These are phyloP conservation scores for Lichtheimia hyalospora DNA, from an alignment of 371 early-diverging fungal genomes.

Conservation along the genomic window DNA sequence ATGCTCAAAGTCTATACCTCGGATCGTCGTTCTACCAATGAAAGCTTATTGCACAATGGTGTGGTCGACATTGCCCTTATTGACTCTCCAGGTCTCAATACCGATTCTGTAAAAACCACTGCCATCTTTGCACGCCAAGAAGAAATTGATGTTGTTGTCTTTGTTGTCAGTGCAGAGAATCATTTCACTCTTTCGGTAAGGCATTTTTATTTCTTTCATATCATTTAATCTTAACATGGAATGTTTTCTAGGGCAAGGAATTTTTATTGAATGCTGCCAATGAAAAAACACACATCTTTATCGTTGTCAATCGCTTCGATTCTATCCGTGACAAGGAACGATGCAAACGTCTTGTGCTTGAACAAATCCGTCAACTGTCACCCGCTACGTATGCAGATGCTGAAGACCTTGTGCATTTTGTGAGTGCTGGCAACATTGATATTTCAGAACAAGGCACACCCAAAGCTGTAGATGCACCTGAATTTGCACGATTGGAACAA, in stretches of 20 bases:
- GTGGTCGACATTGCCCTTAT: constrained; percentile 93
- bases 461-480: constrained; percentile 44
- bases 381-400: constrained; percentile 92
- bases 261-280: constrained; percentile 93
- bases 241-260: constrained; percentile 83
- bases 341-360: constrained; percentile 88
- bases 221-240: neutral
- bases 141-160: constrained; percentile 98
- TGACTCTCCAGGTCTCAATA: constrained; percentile 98
- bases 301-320: constrained; percentile 97
- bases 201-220: constrained; percentile 1
- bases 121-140: constrained; percentile 95
- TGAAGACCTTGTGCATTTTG: constrained; percentile 95
- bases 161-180: constrained; percentile 98
- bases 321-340: constrained; percentile 91
- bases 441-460: too few relatives aligned
- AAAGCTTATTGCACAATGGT: constrained; percentile 87
- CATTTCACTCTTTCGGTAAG: constrained; percentile 95
- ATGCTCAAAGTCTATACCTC: constrained; percentile 87
- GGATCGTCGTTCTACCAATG: constrained; percentile 62
- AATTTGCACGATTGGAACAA: constrained; percentile 82
- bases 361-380: constrained; percentile 91
- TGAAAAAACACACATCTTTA: constrained; percentile 97
- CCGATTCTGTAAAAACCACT: constrained; percentile 95
- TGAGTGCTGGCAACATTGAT: constrained; percentile 65